phyloP scores from a whole-genome alignment of 202 grass and related monocot species.

The Zizania palustris region DNA sequence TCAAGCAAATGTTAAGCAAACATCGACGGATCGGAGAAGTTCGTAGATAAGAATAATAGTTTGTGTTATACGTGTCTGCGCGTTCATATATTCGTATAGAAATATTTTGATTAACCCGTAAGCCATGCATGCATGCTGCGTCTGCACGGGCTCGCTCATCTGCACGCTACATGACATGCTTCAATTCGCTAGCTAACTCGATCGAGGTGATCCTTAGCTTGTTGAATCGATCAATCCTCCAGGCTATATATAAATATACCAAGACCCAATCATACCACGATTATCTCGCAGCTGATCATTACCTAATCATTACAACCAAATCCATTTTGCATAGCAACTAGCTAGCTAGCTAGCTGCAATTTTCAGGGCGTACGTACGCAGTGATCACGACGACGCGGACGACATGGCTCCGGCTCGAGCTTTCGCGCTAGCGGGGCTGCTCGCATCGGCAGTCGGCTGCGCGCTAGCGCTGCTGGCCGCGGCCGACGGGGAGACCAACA shows the following conservation, averaged over 20 bases:
- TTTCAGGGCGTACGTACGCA: background rate
- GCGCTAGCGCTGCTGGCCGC: slow-evolving; percentile 12
- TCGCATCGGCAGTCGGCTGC: background rate
- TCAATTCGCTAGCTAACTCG: background rate
- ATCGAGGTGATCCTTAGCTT: background rate
- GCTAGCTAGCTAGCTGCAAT: too few relatives aligned
- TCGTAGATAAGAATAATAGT: background rate
- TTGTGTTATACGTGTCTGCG: background rate
- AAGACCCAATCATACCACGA: background rate
- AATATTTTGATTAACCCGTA: slow-evolving; percentile 10
- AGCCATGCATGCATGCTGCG: slow-evolving; percentile 35
- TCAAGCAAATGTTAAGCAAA: background rate
- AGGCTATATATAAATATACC: slow-evolving; percentile 5
- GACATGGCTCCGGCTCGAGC: slow-evolving; percentile 4
- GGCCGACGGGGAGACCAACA: background rate
- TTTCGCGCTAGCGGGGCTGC: background rate
- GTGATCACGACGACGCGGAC: background rate
- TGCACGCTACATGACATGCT: background rate
- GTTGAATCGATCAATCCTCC: background rate
- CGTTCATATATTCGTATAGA: too few relatives aligned
- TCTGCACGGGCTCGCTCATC: slow-evolving; percentile 25
- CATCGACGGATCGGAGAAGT: background rate
- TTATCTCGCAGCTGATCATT: background rate
- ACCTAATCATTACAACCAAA: background rate
- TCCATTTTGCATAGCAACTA: background rate